phyloP scores from a whole-genome alignment of 2,329 filamentous ascomycete genomes.

The Dothideomycetes sp. region DNA sequence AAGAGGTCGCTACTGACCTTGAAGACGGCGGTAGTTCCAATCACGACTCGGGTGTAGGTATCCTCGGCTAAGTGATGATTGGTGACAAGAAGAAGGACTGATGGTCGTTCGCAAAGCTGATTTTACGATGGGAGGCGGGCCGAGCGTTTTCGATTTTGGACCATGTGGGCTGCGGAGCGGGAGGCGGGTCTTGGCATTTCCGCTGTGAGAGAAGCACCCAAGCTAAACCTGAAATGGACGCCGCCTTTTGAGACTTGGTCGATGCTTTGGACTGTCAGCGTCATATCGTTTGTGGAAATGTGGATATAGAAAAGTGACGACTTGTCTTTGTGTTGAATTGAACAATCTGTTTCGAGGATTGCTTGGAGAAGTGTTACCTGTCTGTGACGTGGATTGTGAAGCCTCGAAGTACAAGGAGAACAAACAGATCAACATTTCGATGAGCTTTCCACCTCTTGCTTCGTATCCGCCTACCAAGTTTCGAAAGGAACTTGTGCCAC shows the following conservation, averaged over 20 bases:
- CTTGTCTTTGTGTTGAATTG: not conserved
- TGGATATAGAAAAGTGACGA: not conserved
- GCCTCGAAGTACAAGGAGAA: no score
- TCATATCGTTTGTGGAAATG: slow-evolving; percentile 15
- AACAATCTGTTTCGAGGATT: not conserved
- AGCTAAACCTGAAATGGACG: not conserved
- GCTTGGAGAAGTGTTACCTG: no score
- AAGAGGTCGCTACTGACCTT: not conserved
- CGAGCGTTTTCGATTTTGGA: not conserved
- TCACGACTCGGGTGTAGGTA: slow-evolving; percentile 33
- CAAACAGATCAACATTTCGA: slow-evolving; percentile 14
- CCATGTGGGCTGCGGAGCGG: not conserved
- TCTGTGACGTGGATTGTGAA: no score
- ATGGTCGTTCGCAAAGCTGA: no score
- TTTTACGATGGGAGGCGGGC: no score
- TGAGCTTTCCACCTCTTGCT: slow-evolving; percentile 59
- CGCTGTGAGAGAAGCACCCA: no score
- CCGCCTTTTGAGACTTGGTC: not conserved
- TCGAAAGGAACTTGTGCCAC: slow-evolving; percentile 51
- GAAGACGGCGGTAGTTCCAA: slow-evolving; percentile 21
- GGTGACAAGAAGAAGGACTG: no score
- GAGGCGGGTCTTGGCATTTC: no score
- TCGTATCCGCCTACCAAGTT: slow-evolving; percentile 62
- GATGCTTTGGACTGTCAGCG: not conserved
- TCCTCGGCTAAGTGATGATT: slow-evolving; percentile 45